These are phyloP conservation scores for Phoma sp. DNA, from an alignment of 2,329 filamentous ascomycete species.

Conservation along the genomic window DNA sequence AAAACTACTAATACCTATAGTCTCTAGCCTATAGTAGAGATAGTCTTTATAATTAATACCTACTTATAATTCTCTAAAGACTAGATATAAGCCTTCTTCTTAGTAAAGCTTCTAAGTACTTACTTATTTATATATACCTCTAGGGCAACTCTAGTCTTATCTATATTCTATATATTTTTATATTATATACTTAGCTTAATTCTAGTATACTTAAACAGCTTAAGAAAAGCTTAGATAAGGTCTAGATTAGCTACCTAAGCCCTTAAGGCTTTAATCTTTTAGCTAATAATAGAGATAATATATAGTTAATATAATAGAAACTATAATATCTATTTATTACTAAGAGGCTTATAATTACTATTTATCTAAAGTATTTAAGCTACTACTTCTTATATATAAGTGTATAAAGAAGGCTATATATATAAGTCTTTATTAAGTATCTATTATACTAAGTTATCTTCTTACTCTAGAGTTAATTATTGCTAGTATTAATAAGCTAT, in stretches of 20 bases:
- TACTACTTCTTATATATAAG: constrained; percentile 22
- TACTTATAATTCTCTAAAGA: no score
- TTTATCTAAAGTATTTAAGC: constrained; percentile 21
- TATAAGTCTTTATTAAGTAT: constrained; percentile 30
- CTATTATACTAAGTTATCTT: constrained; percentile 24
- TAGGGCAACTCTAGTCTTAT: constrained; percentile 8
- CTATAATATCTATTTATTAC: constrained; percentile 20
- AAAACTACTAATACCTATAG: no score
- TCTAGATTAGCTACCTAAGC: constrained; percentile 15
- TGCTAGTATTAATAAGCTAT: constrained; percentile 22
- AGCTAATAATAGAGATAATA: constrained; percentile 21
- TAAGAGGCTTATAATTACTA: constrained; percentile 15
- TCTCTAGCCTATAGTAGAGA: no score
- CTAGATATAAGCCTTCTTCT: no score
- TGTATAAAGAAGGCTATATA: constrained; percentile 17
- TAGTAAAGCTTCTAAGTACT: no score
- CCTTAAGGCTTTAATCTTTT: constrained; percentile 13
- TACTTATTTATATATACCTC: not conserved
- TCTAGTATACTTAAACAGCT: constrained; percentile 21
- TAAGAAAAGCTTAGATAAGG: constrained; percentile 16
- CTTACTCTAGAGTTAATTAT: constrained; percentile 22
- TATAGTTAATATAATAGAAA: constrained; percentile 23
- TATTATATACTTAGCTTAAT: no score
- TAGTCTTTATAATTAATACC: no score
- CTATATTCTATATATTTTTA: no score